Conservation (phyloP, 1,284 basidiomycete species). For the Rhodotorula sp. region DNA sequence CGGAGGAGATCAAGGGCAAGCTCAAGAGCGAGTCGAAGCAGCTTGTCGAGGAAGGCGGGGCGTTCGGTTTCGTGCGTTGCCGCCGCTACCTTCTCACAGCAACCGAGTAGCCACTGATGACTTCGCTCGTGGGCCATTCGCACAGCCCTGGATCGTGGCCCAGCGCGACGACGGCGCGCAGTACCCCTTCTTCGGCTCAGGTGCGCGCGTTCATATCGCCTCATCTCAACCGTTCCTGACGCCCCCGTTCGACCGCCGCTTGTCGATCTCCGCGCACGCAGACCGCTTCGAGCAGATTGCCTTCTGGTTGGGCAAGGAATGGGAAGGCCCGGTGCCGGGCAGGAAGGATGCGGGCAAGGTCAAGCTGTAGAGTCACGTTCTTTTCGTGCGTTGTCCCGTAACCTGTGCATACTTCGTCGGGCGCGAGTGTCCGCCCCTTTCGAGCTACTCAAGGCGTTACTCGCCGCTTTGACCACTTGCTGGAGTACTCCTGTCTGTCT, state of each 20-base stretch:
- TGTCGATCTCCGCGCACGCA: background rate
- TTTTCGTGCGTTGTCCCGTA: too few relatives aligned
- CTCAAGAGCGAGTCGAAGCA: conserved; percentile 26
- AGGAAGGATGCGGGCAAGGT: background rate
- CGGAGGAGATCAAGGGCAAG: conserved; percentile 30
- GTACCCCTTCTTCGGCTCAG: conserved; percentile 30
- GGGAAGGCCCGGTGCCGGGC: conserved; percentile 23
- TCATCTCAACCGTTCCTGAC: background rate
- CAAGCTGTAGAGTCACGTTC: background rate
- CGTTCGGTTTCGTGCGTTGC: conserved; percentile 30
- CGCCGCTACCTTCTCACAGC: background rate
- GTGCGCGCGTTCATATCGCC: background rate
- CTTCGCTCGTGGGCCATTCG: background rate
- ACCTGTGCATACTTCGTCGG: too few relatives aligned
- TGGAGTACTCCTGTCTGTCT: too few relatives aligned
- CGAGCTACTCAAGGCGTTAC: background rate
- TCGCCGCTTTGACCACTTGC: background rate
- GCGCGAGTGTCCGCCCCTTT: too few relatives aligned
- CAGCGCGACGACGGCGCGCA: conserved; percentile 24
- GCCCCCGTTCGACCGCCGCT: too few relatives aligned
- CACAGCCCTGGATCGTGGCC: conserved; percentile 36
- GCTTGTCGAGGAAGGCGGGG: conserved; percentile 21
- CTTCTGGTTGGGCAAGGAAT: conserved; percentile 33
- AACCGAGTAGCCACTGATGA: background rate
- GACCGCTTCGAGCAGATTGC: conserved; percentile 41